Evolutionary conservation across 768 basidiomycete species (phyloP), one percentile per base, ranked within the genome.

Genomic region (Trametes punicea): DNA sequence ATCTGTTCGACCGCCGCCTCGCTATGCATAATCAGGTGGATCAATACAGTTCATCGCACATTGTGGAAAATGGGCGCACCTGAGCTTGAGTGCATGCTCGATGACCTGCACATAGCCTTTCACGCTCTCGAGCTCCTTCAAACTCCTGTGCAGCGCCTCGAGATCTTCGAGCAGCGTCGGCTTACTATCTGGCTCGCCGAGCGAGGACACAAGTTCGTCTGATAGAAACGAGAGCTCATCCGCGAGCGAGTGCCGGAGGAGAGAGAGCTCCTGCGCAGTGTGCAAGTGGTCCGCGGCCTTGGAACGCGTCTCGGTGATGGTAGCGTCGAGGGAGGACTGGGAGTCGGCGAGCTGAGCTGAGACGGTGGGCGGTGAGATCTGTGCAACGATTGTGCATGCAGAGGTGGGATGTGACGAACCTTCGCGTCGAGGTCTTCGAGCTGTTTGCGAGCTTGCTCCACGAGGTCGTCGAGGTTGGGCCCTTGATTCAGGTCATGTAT

Each of bases 151-250:
- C 60, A 95, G 71, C 0, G 77, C 80, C 66, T 96, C 90, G 56
- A 98, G 76, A 41, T 90, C 87, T 69, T 93, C 88, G 9, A 96
- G 75, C 4, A 98, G 72, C 0, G 87, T 91, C 3, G 85, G 75
- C 39, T 71, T 62, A n/a, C 68, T 71, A 9, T 78, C 75, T 40
- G 74, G 76, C 13, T 76, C 78, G 10, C 75, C 73, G 26, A 81
- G 61, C 2, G 80, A 74, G 1, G 86, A 87, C 45, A 83, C 75
- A 38, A 96, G 75, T 48, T 87, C 82, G 47, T 77, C 72, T 4
- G 82, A 81, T 26, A 96, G 72, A 56, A 81, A 80, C 11, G 83
- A 74, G 10, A 95, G 75, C 67, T 93, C 87, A 65, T 96, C 93
- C 15, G 83, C 80, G 18, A 95, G 73, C 1, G 81, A 81, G 70